These are phyloP conservation scores for Acer saccharum DNA, from an alignment of 345 rosid species.

Conservation along the genomic window DNA sequence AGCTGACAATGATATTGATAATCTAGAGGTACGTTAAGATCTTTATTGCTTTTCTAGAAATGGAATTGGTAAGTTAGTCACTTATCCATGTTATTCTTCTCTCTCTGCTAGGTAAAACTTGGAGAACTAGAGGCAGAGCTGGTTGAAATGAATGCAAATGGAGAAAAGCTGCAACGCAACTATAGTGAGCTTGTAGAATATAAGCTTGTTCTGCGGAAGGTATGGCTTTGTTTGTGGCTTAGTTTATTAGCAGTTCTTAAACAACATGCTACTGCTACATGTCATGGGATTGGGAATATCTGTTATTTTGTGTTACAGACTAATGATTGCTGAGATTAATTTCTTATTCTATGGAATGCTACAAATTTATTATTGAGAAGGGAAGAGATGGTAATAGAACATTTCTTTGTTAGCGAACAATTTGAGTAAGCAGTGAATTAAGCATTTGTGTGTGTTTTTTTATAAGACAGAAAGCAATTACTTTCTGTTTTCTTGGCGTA, in stretches of 20 bases:
- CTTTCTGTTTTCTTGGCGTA: background rate
- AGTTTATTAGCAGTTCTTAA: background rate
- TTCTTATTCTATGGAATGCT: background rate
- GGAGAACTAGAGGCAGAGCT: slow-evolving; percentile 95
- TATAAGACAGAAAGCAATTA: background rate
- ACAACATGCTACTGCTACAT: background rate
- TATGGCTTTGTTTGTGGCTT: slow-evolving; percentile 31
- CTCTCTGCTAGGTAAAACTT: slow-evolving; percentile 59
- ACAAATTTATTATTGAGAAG: background rate
- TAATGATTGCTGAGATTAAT: background rate
- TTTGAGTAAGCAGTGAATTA: background rate
- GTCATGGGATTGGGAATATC: background rate
- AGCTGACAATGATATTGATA: slow-evolving; percentile 60
- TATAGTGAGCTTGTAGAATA: slow-evolving; percentile 84
- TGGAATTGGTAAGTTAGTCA: slow-evolving; percentile 14
- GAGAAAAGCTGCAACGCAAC: slow-evolving; percentile 76
- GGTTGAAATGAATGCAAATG: slow-evolving; percentile 86
- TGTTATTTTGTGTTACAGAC: background rate
- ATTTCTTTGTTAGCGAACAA: background rate
- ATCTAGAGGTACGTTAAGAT: slow-evolving; percentile 61
- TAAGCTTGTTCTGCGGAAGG: slow-evolving; percentile 87
- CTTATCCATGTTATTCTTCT: background rate
- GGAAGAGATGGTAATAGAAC: background rate
- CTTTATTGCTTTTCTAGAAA: slow-evolving; percentile 5
- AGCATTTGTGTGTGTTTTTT: background rate